These are phyloP conservation scores for Penicillium sp. DNA, from an alignment of 2,329 filamentous ascomycete species.

Conservation along the genomic window DNA sequence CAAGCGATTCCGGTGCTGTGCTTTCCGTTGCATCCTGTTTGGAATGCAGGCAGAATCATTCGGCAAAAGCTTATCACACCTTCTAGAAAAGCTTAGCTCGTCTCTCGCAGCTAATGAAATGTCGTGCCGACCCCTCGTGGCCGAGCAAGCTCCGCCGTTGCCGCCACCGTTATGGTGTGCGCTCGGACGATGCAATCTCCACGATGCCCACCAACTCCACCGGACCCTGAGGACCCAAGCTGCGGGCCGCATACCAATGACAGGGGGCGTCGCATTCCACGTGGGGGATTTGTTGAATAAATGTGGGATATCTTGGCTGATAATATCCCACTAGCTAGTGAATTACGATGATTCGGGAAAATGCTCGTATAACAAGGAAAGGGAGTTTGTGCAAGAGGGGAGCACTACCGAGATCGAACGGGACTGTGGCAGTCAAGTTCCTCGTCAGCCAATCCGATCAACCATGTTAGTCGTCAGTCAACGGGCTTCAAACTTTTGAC, in stretches of 20 bases:
- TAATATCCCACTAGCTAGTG: background rate
- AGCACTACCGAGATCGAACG: too few species aligned
- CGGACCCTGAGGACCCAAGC: background rate
- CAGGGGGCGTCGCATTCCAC: background rate
- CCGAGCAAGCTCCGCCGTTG: background rate
- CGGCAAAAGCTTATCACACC: background rate
- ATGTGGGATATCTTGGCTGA: background rate
- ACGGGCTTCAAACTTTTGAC: too few species aligned
- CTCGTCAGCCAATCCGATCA: too few species aligned
- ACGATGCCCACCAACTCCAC: background rate
- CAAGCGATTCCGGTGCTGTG: background rate
- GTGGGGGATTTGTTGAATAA: background rate
- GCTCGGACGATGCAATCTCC: slow-evolving; percentile 4
- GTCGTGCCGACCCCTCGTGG: background rate
- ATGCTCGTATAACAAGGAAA: background rate
- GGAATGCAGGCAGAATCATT: background rate
- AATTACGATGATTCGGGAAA: background rate
- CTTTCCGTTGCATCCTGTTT: background rate
- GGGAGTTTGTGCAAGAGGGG: background rate
- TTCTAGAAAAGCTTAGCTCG: slow-evolving; percentile 6
- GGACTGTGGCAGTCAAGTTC: too few species aligned
- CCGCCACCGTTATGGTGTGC: background rate
- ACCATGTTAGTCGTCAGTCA: too few species aligned
- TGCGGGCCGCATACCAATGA: background rate
- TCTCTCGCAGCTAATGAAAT: background rate